Evolutionary conservation across 176 grass and related monocot species (phyloP).

Genomic region (Oryza longistaminata): DNA sequence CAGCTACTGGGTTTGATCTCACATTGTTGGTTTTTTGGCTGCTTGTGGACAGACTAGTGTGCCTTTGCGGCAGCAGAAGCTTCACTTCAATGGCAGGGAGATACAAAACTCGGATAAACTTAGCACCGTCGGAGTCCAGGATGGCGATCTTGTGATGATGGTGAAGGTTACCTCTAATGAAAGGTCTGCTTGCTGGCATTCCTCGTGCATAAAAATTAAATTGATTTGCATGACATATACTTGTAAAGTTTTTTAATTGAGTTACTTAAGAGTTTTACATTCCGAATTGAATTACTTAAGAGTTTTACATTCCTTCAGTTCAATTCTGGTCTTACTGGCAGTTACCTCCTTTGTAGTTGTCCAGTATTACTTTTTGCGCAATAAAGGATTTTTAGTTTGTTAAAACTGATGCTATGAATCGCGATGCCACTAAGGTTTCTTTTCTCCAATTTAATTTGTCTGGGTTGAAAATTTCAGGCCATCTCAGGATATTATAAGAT

Average conservation of each 20-base stretch:
- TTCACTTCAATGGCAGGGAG: conserved; percentile 92
- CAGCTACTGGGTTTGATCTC: conserved; percentile 24
- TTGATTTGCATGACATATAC: background rate
- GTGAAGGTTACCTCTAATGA: conserved; percentile 49
- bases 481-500: conserved; percentile 52
- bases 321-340: background rate
- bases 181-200: conserved; percentile 39
- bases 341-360: background rate
- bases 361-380: background rate
- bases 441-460: conserved; percentile 33
- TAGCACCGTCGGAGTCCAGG: conserved; percentile 58
- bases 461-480: conserved; percentile 47
- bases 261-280: conserved; percentile 4
- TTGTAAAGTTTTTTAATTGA: background rate
- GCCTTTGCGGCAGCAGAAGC: conserved; percentile 60
- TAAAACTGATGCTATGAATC: conserved; percentile 11
- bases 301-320: background rate
- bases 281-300: background rate
- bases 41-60: conserved; percentile 60
- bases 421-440: background rate
- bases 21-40: conserved; percentile 45
- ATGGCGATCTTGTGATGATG: conserved; percentile 91
- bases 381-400: background rate
- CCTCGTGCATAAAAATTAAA: background rate
- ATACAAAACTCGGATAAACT: conserved; percentile 73